Percentiles rank a stretch among this genome's conserved stretches.
phyloP scores from a whole-genome alignment of 257 asterid species.

The Gentiana dahurica region DNA sequence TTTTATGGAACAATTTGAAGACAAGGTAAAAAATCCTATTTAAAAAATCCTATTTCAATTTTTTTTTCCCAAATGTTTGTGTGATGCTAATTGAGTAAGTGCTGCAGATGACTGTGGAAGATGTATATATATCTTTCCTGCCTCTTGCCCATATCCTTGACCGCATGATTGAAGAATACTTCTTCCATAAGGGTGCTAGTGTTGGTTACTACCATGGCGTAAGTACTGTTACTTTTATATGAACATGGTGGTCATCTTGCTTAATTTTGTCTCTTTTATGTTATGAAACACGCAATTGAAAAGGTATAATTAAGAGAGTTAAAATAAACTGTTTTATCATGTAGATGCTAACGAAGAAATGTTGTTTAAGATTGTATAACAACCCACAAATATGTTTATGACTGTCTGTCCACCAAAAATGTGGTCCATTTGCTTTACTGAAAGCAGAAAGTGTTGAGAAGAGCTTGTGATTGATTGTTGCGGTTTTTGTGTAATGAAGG shows the following conservation, averaged over 20 bases:
- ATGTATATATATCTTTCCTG: constrained; percentile 90
- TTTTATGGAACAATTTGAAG: constrained; percentile 88
- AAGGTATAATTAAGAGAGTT: too few relatives aligned
- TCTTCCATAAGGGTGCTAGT: constrained; percentile 93
- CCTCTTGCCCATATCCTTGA: constrained; percentile 99
- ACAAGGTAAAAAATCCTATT: constrained; percentile 55
- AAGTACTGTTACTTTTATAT: constrained; percentile 8
- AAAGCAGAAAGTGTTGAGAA: too few relatives aligned
- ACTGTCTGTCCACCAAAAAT: too few relatives aligned
- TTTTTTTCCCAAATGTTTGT: not conserved
- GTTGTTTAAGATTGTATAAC: not conserved
- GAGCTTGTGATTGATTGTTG: not conserved
- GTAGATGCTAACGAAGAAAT: too few relatives aligned
- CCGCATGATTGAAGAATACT: constrained; percentile 94
- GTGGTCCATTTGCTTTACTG: too few relatives aligned
- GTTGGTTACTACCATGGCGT: constrained; percentile 98
- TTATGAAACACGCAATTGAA: too few relatives aligned
- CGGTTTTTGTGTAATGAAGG: constrained; percentile 28
- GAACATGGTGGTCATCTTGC: not conserved
- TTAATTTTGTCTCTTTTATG: not conserved
- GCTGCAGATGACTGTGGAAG: constrained; percentile 79
- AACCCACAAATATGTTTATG: not conserved
- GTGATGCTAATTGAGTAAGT: not conserved
- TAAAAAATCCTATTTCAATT: not conserved
- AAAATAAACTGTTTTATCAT: too few relatives aligned